Base-by-base conservation (phyloP, 805 yeast genomes). In the Limtongozyma cylindracea region DNA sequence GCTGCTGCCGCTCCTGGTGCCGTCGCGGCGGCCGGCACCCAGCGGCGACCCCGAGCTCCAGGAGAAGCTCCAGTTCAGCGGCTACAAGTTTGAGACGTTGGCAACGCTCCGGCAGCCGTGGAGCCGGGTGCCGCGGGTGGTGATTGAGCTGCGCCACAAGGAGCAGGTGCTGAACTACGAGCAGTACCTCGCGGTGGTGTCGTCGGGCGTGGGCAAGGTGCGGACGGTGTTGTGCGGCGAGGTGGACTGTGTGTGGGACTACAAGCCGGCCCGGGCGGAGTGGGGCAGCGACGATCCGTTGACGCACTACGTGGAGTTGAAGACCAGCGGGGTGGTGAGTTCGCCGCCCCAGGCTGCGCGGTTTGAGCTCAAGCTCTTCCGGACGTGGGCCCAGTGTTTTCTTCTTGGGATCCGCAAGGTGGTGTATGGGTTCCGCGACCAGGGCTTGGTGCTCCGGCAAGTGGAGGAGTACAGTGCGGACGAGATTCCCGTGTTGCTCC, bases 341-440 rank as follows among this genome's bases (percentile, higher is more conserved):
- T 50, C 59, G 11, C 61, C 65, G 4, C 51, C 56, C 10, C 69
- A 69, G 18, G 64, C 71, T 10, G 52, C 52, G 18, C 54, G 39
- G 11, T 78, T 84, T 37, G 94, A 84, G 37, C 56, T 54, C 24
- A 80, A 78, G 43, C 47, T 88, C 20, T 62, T 71, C 38, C 60
- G 53, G 28, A 58, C 91, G 0, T 88, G 99, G 99, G 77, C 91
- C 3, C 96, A 80, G 47, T 72, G 92, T 29, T 88, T 80, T 41
- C 49, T 88, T 12, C 53, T 77, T 20, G 98, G 98, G 4, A 59
- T 88, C 11, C 67, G 72, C n/a, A 60, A 61, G 26, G 56, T 84
- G 4, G 57, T 74, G 4, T 76, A 76, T 37, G 99, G 95, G 0
- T 88, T 73, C 43, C 57, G 94, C 31, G 91, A 78, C 38, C 72